These are phyloP conservation scores for Cladosporium sp. DNA, from an alignment of 2,329 filamentous ascomycete genomes.

Conservation along the genomic window DNA sequence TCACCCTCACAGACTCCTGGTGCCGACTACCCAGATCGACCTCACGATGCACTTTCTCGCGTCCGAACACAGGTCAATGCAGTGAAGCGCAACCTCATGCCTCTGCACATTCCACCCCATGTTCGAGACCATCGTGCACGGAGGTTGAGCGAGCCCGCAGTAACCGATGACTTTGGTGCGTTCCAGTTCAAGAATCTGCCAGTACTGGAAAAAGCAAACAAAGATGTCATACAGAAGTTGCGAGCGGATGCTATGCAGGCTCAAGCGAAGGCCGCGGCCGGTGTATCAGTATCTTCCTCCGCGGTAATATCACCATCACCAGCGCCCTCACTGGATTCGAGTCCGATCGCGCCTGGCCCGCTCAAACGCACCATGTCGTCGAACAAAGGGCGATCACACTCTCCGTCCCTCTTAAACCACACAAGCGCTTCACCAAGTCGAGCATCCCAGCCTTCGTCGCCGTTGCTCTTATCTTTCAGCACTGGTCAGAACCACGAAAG, in stretches of 20 bases:
- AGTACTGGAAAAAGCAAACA: constrained; percentile 96
- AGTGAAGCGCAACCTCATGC: constrained; percentile 89
- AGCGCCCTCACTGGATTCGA: constrained; percentile 73
- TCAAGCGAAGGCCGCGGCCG: constrained; percentile 52
- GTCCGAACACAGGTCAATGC: constrained; percentile 82
- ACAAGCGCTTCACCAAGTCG: constrained; percentile 84
- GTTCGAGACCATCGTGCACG: constrained; percentile 87
- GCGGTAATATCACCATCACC: constrained; percentile 57
- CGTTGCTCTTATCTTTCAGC: constrained; percentile 94
- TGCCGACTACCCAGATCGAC: constrained; percentile 81
- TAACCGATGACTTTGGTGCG: constrained; percentile 88
- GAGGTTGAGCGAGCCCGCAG: constrained; percentile 84
- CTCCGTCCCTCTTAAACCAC: constrained; percentile 78
- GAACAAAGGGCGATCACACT: constrained; percentile 80
- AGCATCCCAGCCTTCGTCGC: constrained; percentile 80
- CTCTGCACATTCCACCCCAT: constrained; percentile 92
- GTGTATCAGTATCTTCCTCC: constrained; percentile 39
- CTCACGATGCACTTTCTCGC: constrained; percentile 89
- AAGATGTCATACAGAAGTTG: constrained; percentile 96
- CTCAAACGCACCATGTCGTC: constrained; percentile 81
- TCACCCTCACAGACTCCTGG: constrained; percentile 69
- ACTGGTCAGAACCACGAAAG: constrained; percentile 79
- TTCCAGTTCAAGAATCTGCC: constrained; percentile 98
- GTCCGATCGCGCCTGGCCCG: constrained; percentile 76
- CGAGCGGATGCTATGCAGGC: constrained; percentile 83